Evolutionary conservation across 1,284 basidiomycete species (phyloP).

Genomic region (Rhodofomes roseus): DNA sequence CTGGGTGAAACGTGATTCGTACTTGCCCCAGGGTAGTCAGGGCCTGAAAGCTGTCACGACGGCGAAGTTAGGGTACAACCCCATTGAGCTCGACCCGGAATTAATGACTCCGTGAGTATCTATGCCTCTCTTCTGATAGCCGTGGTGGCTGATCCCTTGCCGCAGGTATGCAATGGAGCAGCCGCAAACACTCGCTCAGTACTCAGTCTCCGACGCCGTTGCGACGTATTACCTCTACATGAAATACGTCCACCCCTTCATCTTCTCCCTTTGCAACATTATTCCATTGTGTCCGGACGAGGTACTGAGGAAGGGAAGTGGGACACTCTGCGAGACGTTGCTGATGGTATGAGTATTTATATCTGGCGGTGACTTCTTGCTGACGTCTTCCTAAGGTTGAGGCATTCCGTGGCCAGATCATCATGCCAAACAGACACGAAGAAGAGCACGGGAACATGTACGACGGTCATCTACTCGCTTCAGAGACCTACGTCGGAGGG

Average conservation of each 20-base stretch:
- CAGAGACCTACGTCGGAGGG: conserved; percentile 98
- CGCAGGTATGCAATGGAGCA: conserved; percentile 92
- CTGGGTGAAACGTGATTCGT: conserved; percentile 99
- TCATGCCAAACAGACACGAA: conserved; percentile 98
- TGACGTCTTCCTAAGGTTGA: conserved; percentile 66
- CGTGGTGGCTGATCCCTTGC: not conserved
- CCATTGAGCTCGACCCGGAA: conserved; percentile 97
- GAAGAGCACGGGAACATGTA: conserved; percentile 92
- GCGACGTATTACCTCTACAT: conserved; percentile 99
- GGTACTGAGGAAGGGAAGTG: conserved; percentile 93
- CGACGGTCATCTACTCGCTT: conserved; percentile 93
- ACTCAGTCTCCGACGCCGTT: conserved; percentile 99
- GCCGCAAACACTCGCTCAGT: conserved; percentile 92
- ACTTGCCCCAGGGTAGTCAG: conserved; percentile 97
- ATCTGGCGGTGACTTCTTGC: not conserved
- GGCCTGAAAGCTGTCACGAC: conserved; percentile 98
- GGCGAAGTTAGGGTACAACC: conserved; percentile 95
- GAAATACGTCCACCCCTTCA: conserved; percentile 99
- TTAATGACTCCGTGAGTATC: conserved; percentile 90
- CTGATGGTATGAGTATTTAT: conserved; percentile 74
- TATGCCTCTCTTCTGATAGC: not conserved
- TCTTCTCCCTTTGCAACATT: conserved; percentile 99
- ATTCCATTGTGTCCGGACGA: conserved; percentile 98
- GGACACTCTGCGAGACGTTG: conserved; percentile 96
- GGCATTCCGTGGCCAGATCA: conserved; percentile 87